Percentiles rank a stretch among this genome's conserved stretches.
These are phyloP conservation scores for Trypanosoma mega DNA, from an alignment of 208 protist species.

Conservation along the genomic window DNA sequence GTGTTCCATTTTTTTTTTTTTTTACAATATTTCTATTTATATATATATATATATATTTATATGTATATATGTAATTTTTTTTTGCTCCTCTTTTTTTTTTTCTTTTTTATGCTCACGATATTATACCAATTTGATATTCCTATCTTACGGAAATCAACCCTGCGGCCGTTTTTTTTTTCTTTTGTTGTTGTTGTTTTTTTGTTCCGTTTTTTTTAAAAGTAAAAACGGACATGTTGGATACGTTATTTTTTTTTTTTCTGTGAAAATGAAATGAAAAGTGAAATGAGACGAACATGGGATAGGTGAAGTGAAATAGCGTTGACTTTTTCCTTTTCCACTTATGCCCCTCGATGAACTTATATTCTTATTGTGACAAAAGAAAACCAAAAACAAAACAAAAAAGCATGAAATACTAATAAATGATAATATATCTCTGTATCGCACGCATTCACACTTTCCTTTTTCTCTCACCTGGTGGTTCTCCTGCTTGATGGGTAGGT, in stretches of 20 bases:
- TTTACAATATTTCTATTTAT: conserved; percentile 1
- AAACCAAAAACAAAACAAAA: conserved; percentile 3
- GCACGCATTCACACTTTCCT: too few species aligned
- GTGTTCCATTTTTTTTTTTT: conserved; percentile 15
- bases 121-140: background rate
- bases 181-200: conserved; percentile 1
- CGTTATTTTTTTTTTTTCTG: conserved; percentile 3
- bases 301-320: too few species aligned
- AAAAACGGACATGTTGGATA: too few species aligned
- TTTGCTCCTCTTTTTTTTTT: background rate
- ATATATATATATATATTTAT: conserved; percentile 23
- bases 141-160: background rate
- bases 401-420: background rate
- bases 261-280: too few species aligned
- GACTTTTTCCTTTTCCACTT: conserved; percentile 7
- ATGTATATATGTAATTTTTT: conserved; percentile 20
- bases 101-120: background rate
- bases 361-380: background rate
- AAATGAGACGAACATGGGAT: too few species aligned
- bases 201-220: background rate
- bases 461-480: too few species aligned
- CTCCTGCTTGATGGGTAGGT: too few species aligned
- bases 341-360: background rate
- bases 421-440: too few species aligned
- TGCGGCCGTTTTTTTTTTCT: conserved; percentile 4